phyloP scores from a whole-genome alignment of 768 basidiomycete species.

The Ramaria sp. region DNA sequence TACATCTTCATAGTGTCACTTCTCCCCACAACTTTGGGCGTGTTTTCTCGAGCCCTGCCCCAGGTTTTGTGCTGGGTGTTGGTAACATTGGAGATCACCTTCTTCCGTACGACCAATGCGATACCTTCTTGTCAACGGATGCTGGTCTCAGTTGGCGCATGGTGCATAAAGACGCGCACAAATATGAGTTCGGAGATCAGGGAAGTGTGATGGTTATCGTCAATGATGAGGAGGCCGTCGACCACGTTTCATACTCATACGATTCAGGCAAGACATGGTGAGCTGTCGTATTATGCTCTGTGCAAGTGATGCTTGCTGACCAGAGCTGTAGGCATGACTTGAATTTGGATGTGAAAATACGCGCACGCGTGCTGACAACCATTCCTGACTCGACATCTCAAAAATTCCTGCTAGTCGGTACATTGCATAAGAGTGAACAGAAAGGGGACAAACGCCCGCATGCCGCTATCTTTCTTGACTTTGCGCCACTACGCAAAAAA shows the following conservation, averaged over 20 bases:
- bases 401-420: conserved; percentile 85
- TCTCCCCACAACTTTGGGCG: conserved; percentile 88
- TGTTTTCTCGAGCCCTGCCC: conserved; percentile 90
- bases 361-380: conserved; percentile 71
- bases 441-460: conserved; percentile 44
- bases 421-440: conserved; percentile 53
- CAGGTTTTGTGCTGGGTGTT: conserved; percentile 94
- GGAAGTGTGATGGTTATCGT: conserved; percentile 70
- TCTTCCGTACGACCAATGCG: conserved; percentile 69
- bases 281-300: conserved; percentile 17
- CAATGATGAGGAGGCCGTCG: conserved; percentile 74
- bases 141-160: conserved; percentile 83
- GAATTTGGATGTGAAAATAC: conserved; percentile 57
- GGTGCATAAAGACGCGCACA: conserved; percentile 65
- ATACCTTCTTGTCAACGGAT: conserved; percentile 89
- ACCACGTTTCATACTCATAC: conserved; percentile 63
- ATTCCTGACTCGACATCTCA: conserved; percentile 94
- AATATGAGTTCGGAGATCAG: conserved; percentile 93
- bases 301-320: background rate
- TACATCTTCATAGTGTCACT: conserved; percentile 92
- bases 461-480: conserved; percentile 75
- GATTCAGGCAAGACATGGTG: conserved; percentile 82
- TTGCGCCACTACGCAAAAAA: conserved; percentile 51
- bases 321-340: conserved; percentile 48
- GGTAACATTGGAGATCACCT: conserved; percentile 72